phyloP scores from a whole-genome alignment of 768 basidiomycete genomes.

The Amanita pallidorosea region DNA sequence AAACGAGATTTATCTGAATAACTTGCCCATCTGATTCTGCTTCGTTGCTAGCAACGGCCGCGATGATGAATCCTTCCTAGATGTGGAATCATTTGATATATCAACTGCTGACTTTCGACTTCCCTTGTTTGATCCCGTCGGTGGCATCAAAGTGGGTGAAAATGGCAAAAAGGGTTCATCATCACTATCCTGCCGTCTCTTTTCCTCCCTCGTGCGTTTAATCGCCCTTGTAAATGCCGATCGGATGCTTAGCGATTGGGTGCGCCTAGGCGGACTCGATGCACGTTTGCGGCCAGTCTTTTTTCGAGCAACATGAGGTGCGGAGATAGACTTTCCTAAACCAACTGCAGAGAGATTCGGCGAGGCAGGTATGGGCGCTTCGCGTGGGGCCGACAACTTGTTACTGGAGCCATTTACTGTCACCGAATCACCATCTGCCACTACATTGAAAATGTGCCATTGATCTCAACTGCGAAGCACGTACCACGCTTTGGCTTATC shows the following conservation, averaged over 20 bases:
- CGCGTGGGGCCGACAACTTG: not conserved
- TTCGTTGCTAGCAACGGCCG: not conserved
- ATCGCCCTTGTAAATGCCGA: not conserved
- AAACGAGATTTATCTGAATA: not conserved
- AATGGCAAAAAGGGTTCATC: not conserved
- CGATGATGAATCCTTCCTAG: not conserved
- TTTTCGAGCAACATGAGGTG: not conserved
- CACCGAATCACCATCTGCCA: not conserved
- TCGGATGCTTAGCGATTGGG: not conserved
- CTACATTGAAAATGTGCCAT: not conserved
- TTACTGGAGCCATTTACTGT: not conserved
- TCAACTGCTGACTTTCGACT: not conserved
- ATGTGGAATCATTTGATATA: too few relatives aligned
- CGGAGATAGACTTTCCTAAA: not conserved
- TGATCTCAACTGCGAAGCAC: not conserved
- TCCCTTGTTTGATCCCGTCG: not conserved
- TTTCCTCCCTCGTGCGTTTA: conserved; percentile 3
- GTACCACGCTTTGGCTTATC: not conserved
- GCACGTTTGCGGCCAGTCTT: conserved; percentile 2
- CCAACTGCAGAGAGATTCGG: not conserved
- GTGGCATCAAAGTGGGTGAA: not conserved
- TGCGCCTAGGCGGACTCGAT: not conserved
- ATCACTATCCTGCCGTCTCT: conserved; percentile 1
- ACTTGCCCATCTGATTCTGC: not conserved
- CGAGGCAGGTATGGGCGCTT: not conserved